Conservation (phyloP, 2,329 filamentous ascomycete genomes). For the Aspergillus ochraceus region DNA sequence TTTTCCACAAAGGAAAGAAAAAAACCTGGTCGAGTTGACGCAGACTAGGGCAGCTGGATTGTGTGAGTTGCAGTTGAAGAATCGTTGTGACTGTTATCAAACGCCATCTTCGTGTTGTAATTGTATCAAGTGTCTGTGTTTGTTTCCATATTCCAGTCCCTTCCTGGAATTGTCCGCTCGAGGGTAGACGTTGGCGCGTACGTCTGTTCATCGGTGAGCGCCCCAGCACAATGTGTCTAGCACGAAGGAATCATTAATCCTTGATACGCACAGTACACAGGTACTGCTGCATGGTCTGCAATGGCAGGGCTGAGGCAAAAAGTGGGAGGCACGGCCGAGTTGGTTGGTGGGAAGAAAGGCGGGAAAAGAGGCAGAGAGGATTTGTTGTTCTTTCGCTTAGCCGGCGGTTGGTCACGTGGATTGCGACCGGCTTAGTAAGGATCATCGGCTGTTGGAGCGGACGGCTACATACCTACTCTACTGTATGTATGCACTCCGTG, state of each 20-base stretch:
- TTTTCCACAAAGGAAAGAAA: background rate
- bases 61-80: conserved; percentile 27
- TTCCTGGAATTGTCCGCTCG: no score
- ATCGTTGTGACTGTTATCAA: background rate
- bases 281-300: background rate
- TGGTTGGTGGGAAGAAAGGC: background rate
- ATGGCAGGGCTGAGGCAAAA: background rate
- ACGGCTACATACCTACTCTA: no score
- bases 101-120: no score
- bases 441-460: no score
- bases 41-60: conserved; percentile 37
- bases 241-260: background rate
- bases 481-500: no score
- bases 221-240: background rate
- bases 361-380: background rate
- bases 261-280: background rate
- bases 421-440: background rate
- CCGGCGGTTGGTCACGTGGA: background rate
- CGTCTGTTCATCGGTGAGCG: no score
- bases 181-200: no score
- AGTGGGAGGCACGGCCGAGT: no score
- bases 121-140: no score
- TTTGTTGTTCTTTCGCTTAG: background rate
- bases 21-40: background rate
- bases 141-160: no score